Evolutionary conservation across 345 rosid species (phyloP).

Genomic region (Gossypioides kirkii): DNA sequence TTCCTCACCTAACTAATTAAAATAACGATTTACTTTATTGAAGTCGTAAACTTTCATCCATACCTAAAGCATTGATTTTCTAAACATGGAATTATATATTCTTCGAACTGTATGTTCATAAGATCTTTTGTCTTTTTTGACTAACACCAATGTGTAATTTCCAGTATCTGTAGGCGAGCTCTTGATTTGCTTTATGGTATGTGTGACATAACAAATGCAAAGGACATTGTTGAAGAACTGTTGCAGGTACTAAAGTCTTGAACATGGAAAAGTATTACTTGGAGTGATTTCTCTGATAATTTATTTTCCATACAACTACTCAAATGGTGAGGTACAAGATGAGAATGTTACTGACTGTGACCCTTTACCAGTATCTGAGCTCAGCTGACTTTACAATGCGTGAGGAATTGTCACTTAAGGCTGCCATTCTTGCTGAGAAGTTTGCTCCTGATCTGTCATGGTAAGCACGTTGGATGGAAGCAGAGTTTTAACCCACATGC

Average conservation of each 20-base stretch:
- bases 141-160: neutral
- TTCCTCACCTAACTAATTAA: neutral
- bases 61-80: neutral
- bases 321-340: neutral
- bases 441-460: conserved; percentile 99
- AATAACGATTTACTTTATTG: neutral
- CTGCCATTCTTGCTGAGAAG: conserved; percentile 99
- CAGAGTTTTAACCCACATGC: neutral
- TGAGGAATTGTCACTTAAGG: conserved; percentile 94
- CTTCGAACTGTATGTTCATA: conserved; percentile 2
- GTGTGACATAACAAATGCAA: conserved; percentile 99
- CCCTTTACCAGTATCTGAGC: conserved; percentile 75
- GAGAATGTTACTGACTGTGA: conserved; percentile 17
- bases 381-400: conserved; percentile 96
- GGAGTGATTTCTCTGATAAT: neutral
- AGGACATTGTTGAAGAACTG: conserved; percentile 98
- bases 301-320: conserved; percentile 2
- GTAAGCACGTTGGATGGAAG: conserved; percentile 36
- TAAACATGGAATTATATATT: neutral
- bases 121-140: conserved; percentile 12
- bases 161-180: conserved; percentile 98
- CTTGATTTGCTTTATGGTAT: conserved; percentile 97
- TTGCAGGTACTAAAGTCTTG: conserved; percentile 57
- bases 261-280: neutral
- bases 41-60: neutral